Percentiles rank a stretch among this genome's conserved stretches.
phyloP scores from a whole-genome alignment of 2,329 filamentous ascomycete species.

The Ilyonectria mors-panacis region DNA sequence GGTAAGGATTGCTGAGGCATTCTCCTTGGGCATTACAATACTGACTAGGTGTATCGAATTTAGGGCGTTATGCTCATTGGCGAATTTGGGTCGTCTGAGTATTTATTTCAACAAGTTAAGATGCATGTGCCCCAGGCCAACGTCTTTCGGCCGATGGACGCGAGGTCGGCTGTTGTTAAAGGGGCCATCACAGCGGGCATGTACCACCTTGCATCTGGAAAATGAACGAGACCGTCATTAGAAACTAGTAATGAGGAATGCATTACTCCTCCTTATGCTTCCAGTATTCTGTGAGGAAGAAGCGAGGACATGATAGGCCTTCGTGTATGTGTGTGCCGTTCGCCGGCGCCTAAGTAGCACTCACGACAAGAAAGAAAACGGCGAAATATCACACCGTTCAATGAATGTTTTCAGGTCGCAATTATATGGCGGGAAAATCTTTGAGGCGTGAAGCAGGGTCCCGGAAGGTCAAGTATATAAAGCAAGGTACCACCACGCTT shows the following conservation, averaged over 20 bases:
- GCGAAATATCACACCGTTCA: background rate
- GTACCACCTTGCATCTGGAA: background rate
- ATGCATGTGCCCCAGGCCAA: background rate
- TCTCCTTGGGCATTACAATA: background rate
- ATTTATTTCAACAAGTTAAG: background rate
- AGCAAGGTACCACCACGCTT: background rate
- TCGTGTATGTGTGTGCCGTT: background rate
- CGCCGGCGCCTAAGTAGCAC: background rate
- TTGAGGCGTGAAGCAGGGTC: background rate
- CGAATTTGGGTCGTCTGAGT: background rate
- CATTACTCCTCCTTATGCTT: background rate
- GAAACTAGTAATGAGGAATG: too few relatives aligned
- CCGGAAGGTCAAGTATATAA: background rate
- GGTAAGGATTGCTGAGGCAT: constrained; percentile 38
- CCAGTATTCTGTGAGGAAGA: background rate
- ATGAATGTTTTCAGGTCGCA: background rate
- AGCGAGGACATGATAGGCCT: background rate
- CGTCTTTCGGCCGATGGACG: background rate
- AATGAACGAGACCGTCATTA: background rate
- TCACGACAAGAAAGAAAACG: background rate
- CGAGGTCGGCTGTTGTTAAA: background rate
- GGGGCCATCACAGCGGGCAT: background rate
- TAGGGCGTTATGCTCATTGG: background rate
- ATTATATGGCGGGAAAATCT: background rate
- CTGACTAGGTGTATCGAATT: background rate